phyloP scores from a whole-genome alignment of 495 filamentous ascomycete genomes.

The Penicillium macrosclerotiorum region DNA sequence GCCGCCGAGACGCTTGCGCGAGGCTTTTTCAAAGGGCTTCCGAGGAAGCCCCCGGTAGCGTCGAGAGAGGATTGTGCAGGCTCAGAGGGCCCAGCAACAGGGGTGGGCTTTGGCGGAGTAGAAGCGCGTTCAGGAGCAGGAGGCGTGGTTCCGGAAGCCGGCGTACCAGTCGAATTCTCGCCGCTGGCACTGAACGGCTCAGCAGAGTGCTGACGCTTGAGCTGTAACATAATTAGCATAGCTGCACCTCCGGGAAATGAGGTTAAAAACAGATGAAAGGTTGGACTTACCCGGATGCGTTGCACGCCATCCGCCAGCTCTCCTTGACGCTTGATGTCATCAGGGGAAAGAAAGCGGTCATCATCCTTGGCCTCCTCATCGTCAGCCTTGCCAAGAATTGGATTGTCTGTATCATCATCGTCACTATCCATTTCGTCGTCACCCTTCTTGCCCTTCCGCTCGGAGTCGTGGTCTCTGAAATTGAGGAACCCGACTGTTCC shows the following conservation, averaged over 20 bases:
- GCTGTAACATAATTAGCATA: constrained; percentile 47
- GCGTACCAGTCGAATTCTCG: constrained; percentile 43
- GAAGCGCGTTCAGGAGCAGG: constrained; percentile 38
- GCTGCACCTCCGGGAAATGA: background rate
- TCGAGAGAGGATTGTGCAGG: constrained; percentile 28
- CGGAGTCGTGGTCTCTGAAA: constrained; percentile 72
- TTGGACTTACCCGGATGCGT: constrained; percentile 77
- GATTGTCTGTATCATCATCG: constrained; percentile 57
- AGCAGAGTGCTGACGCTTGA: constrained; percentile 92
- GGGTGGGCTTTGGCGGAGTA: constrained; percentile 34
- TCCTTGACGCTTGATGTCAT: constrained; percentile 79
- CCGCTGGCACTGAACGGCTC: constrained; percentile 62
- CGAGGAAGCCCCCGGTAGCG: constrained; percentile 53
- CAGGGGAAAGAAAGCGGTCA: constrained; percentile 58
- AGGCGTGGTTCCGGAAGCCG: constrained; percentile 38
- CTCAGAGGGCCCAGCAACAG: constrained; percentile 25
- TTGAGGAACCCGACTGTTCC: constrained; percentile 87
- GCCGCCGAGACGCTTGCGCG: constrained; percentile 65
- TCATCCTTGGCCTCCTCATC: constrained; percentile 73
- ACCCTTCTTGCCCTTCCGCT: constrained; percentile 48
- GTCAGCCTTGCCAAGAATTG: constrained; percentile 59
- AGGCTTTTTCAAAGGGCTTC: constrained; percentile 83
- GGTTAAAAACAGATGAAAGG: background rate
- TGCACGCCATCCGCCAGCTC: constrained; percentile 89
- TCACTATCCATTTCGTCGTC: constrained; percentile 63